Percentiles rank a stretch among this genome's conserved stretches.
phyloP scores from a whole-genome alignment of 1,139 yeast species.

The Hansenula anomala region DNA sequence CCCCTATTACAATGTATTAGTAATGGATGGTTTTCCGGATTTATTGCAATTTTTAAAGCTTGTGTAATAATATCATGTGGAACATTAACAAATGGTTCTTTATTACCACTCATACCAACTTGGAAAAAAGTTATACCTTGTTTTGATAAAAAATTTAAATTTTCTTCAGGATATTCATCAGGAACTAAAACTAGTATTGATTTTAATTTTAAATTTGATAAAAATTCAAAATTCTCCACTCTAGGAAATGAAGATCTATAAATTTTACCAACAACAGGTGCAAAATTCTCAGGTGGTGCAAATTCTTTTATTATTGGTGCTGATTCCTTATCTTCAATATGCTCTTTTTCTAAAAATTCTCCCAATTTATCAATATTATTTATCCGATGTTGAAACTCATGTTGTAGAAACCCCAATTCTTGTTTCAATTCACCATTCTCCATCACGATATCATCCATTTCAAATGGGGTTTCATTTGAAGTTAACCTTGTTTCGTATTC shows the following conservation, averaged over 20 bases:
- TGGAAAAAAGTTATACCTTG: constrained; percentile 71
- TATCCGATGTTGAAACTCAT: background rate
- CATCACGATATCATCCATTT: constrained; percentile 1
- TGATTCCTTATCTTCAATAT: too few relatives aligned
- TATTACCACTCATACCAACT: constrained; percentile 92
- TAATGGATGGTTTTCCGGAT: constrained; percentile 86
- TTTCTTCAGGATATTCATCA: constrained; percentile 83
- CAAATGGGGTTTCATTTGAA: constrained; percentile 1
- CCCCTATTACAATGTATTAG: constrained; percentile 94
- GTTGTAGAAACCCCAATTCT: background rate
- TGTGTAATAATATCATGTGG: constrained; percentile 72
- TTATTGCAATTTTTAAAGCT: constrained; percentile 74
- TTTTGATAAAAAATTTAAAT: constrained; percentile 53
- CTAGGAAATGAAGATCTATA: constrained; percentile 91
- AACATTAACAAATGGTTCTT: constrained; percentile 87
- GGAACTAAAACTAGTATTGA: constrained; percentile 83
- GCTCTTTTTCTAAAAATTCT: background rate
- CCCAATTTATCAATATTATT: background rate
- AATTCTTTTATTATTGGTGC: constrained; percentile 3
- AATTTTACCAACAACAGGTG: constrained; percentile 73
- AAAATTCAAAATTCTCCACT: constrained; percentile 69
- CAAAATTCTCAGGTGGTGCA: constrained; percentile 90
- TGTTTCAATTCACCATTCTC: background rate
- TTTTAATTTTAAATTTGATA: constrained; percentile 57
- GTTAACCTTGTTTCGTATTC: background rate